A percentile compares a stretch with the other conserved stretches of the same genome.
phyloP scores from a whole-genome alignment of 148 eudicot species.

The Vaccinium macrocarpon region DNA sequence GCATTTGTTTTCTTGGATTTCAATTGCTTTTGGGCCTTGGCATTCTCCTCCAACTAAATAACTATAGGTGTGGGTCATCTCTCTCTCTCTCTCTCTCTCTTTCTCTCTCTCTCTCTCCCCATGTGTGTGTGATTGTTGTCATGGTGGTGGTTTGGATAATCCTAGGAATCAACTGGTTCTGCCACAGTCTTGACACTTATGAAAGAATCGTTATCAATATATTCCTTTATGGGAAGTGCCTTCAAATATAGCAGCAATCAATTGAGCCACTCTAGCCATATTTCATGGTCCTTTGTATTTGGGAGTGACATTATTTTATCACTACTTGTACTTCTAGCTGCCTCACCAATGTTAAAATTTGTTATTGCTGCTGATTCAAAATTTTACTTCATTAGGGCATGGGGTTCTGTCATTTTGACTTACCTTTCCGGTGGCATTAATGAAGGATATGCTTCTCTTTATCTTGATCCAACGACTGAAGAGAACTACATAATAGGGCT shows the following conservation, averaged over 20 bases:
- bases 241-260: background rate
- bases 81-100: background rate
- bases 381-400: background rate
- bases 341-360: background rate
- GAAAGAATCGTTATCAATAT: background rate
- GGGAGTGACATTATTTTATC: background rate
- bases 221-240: background rate
- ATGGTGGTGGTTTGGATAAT: background rate
- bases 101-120: background rate
- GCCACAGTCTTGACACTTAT: background rate
- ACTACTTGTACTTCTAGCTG: background rate
- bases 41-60: conserved; percentile 77
- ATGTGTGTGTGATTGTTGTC: background rate
- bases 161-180: background rate
- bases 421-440: background rate
- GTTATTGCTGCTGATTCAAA: background rate
- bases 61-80: conserved; percentile 50
- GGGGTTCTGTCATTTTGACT: conserved; percentile 1
- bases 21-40: conserved; percentile 87
- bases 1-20: conserved; percentile 68
- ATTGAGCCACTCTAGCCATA: background rate
- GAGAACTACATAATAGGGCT: background rate
- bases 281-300: background rate
- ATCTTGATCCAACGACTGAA: background rate
- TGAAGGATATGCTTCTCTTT: background rate